Evolutionary conservation across 225 moss, liverwort and hornwort genomes (phyloP), one percentile per base, ranked within the genome.

Genomic region (Anthoceros angustus): DNA sequence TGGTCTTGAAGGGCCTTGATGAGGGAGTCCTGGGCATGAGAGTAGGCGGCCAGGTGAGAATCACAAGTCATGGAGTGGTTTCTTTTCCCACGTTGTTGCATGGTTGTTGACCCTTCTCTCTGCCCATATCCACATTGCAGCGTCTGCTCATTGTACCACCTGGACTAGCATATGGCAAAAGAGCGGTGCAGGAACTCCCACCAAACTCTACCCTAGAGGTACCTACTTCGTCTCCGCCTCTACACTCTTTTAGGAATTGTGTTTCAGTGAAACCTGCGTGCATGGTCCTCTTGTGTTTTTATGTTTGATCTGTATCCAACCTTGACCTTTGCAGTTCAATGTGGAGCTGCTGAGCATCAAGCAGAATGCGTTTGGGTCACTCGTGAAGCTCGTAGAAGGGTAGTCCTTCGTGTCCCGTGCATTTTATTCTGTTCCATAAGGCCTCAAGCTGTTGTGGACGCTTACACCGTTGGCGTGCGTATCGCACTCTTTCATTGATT

Each of bases 1-100:
- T 92, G 25, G 95, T 98, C 64, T 77, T 98, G 42, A 98, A 84
- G 72, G 91, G 95, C 68, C 84, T 98, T 66, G 95, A 98, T 69
- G 79, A 78, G 25, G 95, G 95, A 63, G 95, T 98, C 61, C 72
- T 76, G 62, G 95, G 95, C 64, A 98, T 98, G 95, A 89, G 79
- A 78, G 95, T 98, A 62, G 95, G 95, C 73, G 95, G 95, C 69
- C 95, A 98, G 88, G 95, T 98, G 76, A 66, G 65, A 43, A 42
- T 70, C 43, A 21, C 15, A 9, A 41, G 6, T 67, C 41, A 45
- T 45, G 40, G n/a, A 11, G 10, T 43, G 41, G 9, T 18, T 43
- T 67, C 20, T 67, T 67, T 3, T 10, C 46, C 20, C 24, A 25
- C 7, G 20, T 7, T 20, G 9, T 40, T 43, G 39, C 18, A 23